Conservation (phyloP, 176 grass and related monocot species). For the Cenchrus fungigraminus region DNA sequence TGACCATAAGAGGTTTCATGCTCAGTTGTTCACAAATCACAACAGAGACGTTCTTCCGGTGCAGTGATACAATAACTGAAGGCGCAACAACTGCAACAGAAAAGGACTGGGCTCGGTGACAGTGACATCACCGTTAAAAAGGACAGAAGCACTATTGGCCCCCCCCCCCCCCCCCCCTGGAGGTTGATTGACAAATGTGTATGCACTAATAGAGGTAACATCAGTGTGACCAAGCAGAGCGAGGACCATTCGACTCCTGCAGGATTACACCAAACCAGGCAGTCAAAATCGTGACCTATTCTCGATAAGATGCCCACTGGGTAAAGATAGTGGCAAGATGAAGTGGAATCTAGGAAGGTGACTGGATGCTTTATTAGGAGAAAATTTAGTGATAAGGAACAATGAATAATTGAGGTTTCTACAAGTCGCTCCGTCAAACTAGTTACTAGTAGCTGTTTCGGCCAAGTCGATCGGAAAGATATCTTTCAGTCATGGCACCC, state of each 20-base stretch:
- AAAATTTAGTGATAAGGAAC: not conserved
- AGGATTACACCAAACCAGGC: not conserved
- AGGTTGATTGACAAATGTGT: not conserved
- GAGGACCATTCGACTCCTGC: not conserved
- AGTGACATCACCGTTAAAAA: not conserved
- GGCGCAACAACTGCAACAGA: not conserved
- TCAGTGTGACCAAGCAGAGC: not conserved
- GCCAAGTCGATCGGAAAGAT: not conserved
- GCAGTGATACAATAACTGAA: not conserved
- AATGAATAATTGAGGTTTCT: not conserved
- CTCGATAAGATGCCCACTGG: slow-evolving; percentile 3
- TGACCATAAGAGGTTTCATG: not conserved
- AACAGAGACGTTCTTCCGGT: not conserved
- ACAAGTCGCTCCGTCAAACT: not conserved
- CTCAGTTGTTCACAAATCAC: not conserved
- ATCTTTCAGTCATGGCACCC: not conserved
- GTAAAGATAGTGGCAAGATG: slow-evolving; percentile 11
- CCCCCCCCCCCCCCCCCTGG: too few species aligned
- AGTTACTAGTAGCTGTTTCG: not conserved
- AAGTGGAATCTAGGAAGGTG: slow-evolving; percentile 18
- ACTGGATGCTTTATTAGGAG: not conserved
- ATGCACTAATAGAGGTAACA: not conserved
- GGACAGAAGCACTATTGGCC: not conserved
- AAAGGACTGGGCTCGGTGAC: not conserved
- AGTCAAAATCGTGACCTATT: not conserved